Evolutionary conservation across 495 filamentous ascomycete genomes (phyloP).

Genomic region (Trichocladium uniseriatum): DNA sequence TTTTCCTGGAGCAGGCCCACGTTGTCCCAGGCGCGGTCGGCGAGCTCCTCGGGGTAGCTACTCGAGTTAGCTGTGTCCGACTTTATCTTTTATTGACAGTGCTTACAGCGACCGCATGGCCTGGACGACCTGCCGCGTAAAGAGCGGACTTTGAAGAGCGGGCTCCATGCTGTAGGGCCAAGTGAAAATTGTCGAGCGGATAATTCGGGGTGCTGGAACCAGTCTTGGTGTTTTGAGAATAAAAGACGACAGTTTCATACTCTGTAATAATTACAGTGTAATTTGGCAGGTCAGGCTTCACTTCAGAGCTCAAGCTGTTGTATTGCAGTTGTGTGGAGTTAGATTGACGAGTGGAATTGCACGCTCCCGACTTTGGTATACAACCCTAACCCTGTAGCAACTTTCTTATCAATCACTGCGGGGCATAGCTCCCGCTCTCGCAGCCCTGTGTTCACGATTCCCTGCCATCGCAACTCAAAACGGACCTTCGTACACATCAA

Average conservation of each 20-base stretch:
- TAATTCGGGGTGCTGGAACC: neutral
- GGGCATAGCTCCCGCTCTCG: too few relatives aligned
- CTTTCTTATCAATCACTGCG: too few relatives aligned
- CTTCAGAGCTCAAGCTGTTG: too few relatives aligned
- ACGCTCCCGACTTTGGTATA: too few relatives aligned
- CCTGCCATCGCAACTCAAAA: neutral
- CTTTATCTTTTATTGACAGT: neutral
- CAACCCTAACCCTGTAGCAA: too few relatives aligned
- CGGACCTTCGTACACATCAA: slow-evolving; percentile 11
- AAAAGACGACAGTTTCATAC: slow-evolving; percentile 6
- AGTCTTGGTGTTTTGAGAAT: neutral
- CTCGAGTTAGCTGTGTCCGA: neutral
- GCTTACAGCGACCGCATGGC: slow-evolving; percentile 77
- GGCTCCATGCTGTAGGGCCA: slow-evolving; percentile 16
- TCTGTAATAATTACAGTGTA: too few relatives aligned
- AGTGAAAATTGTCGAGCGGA: neutral
- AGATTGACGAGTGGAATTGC: too few relatives aligned
- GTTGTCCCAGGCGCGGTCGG: slow-evolving; percentile 89
- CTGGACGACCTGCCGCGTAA: slow-evolving; percentile 68
- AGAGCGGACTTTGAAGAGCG: slow-evolving; percentile 36
- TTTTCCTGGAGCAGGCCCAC: slow-evolving; percentile 41
- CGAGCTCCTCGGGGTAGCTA: slow-evolving; percentile 82
- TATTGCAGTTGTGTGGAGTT: too few relatives aligned
- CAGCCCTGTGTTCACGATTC: neutral
- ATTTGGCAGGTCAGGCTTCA: too few relatives aligned